Base-by-base conservation (phyloP, 495 filamentous ascomycete genomes). In the Lasiosphaeria miniovina region DNA sequence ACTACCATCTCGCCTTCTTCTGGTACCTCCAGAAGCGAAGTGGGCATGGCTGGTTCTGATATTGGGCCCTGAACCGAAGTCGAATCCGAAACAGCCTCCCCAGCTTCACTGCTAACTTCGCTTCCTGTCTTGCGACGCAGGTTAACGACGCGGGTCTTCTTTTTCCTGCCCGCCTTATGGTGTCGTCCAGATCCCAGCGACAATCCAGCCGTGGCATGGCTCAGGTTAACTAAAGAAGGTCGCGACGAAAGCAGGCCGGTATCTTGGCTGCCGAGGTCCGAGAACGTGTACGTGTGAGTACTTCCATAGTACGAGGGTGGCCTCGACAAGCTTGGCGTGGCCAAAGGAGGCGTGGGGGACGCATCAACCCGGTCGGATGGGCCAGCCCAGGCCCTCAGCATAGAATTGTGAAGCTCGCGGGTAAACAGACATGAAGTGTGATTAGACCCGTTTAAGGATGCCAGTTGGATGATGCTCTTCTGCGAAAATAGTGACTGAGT, bases 81-180 rank as follows among this genome's bases (percentile, higher is more conserved):
- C 5, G 71, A 68, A 51, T 78, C 77, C 17, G 75, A 74, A 10
- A 61, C 49, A 17, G 50, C 62, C 17, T 80, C 78, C 34, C 74
- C 77, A 31, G 60, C 59, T 38, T 82, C 80, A 52, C 76, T 81
- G 49, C 62, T 65, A 41, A 79, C 82, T 61, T 85, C 80, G n/a
- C 79, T 77, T 38, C 83, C 80, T 45, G 81, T 72, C 68, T 81
- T 85, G 43, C 82, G 80, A 6, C 93, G 88, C 48, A 98, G 74
- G 69, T 98, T 92, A 59, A 98, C 91, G 35, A 98, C 90, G n/a
- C 94, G 84, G 60, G 85, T 92, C 82, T 96, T 98, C 71, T 91
- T 89, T 70, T 88, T 93, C 36, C 90, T 82, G 34, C 83, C 82
- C n/a, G 83, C 74, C 69, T 89, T 87, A 7, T 85, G 82, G 64